Evolutionary conservation across 2,329 filamentous ascomycete species (phyloP), one percentile per base, ranked within the genome.

Genomic region (Colletotrichum godetiae): DNA sequence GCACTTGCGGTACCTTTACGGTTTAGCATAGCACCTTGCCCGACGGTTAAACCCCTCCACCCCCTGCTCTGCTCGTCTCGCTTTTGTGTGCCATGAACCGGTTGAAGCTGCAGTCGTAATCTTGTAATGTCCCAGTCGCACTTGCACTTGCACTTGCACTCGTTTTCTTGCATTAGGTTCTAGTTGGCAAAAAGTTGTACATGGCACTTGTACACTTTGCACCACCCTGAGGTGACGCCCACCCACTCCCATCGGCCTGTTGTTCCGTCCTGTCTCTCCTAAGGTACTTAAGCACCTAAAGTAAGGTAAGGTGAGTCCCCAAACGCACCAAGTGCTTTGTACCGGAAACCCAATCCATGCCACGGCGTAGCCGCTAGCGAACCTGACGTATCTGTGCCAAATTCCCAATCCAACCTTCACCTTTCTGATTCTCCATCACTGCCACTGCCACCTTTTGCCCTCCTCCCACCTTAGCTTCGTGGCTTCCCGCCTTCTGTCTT

Each of bases 401-500:
- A 72, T 27, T 64, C 66, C 42, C 58, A 63, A 72, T 69, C 66
- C 69, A 68, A 62, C 69, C 58, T 67, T 72, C 66, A 56, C 33
- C 29, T 63, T 68, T 53, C 58, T 46, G 66, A 53, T 64, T 64
- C 66, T 27, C 59, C 58, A 42, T 59, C 69, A 68, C 65, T 24
- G 31, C 27, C 59, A 63, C 69, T 60, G 37, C 67, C 75, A 69
- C 68, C 68, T 69, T 72, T 63, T 49, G 11, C 67, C 56, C 58
- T 73, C 60, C 61, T 65, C 49, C 52, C 46, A 53, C 61, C 33
- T 68, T 66, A 53, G 52, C 71, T 63, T 74, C 57, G 70, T 72
- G 72, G 46, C 79, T 77, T 73, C 77, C 53, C 35, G 24, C 55
- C 58, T 59, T 59, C 42, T 59, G 58, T 68, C 22, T 57, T 52